A percentile compares a stretch with the other conserved stretches of the same genome.
Conservation (phyloP, 768 basidiomycete genomes). For the Tulasnella sp. region DNA sequence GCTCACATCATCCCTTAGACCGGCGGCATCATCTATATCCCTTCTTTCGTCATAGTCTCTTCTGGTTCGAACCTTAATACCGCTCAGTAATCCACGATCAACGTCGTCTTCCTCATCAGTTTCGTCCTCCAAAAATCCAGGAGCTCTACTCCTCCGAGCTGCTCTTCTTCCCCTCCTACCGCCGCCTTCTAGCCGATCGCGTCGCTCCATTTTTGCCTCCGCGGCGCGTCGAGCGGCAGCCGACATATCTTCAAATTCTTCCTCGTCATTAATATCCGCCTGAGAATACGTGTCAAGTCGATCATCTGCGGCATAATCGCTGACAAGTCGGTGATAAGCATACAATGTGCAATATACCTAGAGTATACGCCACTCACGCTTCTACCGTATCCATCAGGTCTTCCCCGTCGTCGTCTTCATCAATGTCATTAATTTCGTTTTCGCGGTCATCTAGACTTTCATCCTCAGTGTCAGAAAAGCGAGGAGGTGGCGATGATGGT, state of each 20-base stretch:
- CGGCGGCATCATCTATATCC: slow-evolving; percentile 84
- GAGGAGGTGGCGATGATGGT: slow-evolving; percentile 69
- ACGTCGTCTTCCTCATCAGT: slow-evolving; percentile 56
- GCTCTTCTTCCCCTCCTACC: slow-evolving; percentile 62
- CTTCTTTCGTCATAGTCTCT: slow-evolving; percentile 88
- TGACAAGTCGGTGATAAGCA: slow-evolving; percentile 16
- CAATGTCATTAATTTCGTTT: slow-evolving; percentile 38
- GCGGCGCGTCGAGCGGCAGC: slow-evolving; percentile 61
- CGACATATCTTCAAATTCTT: slow-evolving; percentile 47
- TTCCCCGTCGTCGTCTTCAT: slow-evolving; percentile 42
- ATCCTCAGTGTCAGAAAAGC: slow-evolving; percentile 70
- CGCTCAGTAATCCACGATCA: slow-evolving; percentile 46
- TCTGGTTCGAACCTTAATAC: slow-evolving; percentile 70
- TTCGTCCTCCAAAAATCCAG: slow-evolving; percentile 75
- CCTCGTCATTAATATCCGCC: slow-evolving; percentile 70
- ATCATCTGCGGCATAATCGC: slow-evolving; percentile 75
- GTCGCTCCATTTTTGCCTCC: slow-evolving; percentile 74
- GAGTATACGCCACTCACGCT: slow-evolving; percentile 8
- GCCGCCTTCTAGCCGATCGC: slow-evolving; percentile 61
- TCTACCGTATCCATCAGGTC: slow-evolving; percentile 54
- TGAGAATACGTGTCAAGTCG: slow-evolving; percentile 79
- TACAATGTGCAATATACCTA: slow-evolving; percentile 13
- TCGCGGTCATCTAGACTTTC: slow-evolving; percentile 62
- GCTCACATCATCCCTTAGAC: slow-evolving; percentile 40
- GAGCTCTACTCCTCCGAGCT: slow-evolving; percentile 64